Evolutionary conservation across 768 basidiomycete species (phyloP).

Genomic region (Kwoniella sp.): DNA sequence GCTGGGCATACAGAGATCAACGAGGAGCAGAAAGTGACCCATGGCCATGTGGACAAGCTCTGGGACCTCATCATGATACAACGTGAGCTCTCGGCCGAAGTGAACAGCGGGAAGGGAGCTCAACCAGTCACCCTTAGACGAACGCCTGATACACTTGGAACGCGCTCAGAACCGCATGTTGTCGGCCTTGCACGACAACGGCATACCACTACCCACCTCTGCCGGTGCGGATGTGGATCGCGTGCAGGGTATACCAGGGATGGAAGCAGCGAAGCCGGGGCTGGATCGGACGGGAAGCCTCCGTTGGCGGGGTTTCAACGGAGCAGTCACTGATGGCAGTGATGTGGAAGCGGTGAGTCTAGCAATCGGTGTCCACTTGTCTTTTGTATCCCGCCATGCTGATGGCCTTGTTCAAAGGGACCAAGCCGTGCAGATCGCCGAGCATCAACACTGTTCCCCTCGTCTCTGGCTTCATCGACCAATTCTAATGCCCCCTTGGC

Average conservation of each 20-base stretch:
- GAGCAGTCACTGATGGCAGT: constrained; percentile 22
- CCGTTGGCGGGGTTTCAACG: constrained; percentile 22
- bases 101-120: neutral
- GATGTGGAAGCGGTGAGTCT: constrained; percentile 28
- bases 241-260: constrained; percentile 19
- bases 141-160: constrained; percentile 44
- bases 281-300: constrained; percentile 6
- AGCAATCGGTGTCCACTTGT: neutral
- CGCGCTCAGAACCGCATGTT: constrained; percentile 33
- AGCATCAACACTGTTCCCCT: constrained; percentile 32
- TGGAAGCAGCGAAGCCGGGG: neutral
- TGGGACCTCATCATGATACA: constrained; percentile 41
- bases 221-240: constrained; percentile 23
- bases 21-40: constrained; percentile 7
- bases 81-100: constrained; percentile 25
- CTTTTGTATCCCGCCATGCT: neutral
- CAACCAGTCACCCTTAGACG: constrained; percentile 26
- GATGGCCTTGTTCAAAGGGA: constrained; percentile 7
- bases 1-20: constrained; percentile 17
- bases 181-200: constrained; percentile 28
- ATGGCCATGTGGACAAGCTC: constrained; percentile 22
- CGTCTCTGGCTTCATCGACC: constrained; percentile 36
- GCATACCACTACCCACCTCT: constrained; percentile 19
- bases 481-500: constrained; percentile 10
- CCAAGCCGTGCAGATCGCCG: constrained; percentile 16